Conservation (phyloP, 345 rosid genomes). For the Populus simonii region DNA sequence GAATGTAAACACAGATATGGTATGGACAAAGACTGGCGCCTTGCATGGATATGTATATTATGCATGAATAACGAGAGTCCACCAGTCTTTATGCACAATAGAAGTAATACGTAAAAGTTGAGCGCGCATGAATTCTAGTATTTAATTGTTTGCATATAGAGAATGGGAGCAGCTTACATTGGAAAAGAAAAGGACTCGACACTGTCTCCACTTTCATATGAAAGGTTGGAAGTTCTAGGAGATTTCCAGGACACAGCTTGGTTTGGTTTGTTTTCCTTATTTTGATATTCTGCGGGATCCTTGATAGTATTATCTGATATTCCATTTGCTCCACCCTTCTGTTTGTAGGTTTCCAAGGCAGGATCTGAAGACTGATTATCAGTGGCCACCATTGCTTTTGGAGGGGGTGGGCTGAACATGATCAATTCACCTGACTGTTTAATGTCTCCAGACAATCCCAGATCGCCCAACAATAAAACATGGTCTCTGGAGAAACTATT, state of each 20-base stretch:
- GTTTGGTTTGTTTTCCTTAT: conserved; percentile 19
- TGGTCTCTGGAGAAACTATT: conserved; percentile 48
- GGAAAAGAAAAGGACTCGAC: conserved; percentile 51
- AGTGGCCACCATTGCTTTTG: conserved; percentile 5
- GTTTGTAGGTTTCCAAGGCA: conserved; percentile 15
- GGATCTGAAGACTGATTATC: neutral
- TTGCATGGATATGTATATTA: neutral
- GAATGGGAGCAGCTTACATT: conserved; percentile 36
- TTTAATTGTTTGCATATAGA: neutral
- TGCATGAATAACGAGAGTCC: neutral
- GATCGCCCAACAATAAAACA: conserved; percentile 12
- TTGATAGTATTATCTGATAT: conserved; percentile 5
- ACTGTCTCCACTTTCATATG: conserved; percentile 44
- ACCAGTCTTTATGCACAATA: neutral
- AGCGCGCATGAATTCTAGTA: neutral
- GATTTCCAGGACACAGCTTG: conserved; percentile 32
- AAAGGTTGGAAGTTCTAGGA: conserved; percentile 30
- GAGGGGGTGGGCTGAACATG: conserved; percentile 32
- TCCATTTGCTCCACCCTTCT: conserved; percentile 13
- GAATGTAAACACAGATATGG: neutral
- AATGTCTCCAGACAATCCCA: conserved; percentile 34
- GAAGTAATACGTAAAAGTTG: neutral
- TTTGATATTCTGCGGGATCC: conserved; percentile 9
- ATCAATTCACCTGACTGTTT: conserved; percentile 38
- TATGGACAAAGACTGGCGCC: neutral